phyloP scores from a whole-genome alignment of 352 stramenopile genomes.

The Globisporangium abappressorium region DNA sequence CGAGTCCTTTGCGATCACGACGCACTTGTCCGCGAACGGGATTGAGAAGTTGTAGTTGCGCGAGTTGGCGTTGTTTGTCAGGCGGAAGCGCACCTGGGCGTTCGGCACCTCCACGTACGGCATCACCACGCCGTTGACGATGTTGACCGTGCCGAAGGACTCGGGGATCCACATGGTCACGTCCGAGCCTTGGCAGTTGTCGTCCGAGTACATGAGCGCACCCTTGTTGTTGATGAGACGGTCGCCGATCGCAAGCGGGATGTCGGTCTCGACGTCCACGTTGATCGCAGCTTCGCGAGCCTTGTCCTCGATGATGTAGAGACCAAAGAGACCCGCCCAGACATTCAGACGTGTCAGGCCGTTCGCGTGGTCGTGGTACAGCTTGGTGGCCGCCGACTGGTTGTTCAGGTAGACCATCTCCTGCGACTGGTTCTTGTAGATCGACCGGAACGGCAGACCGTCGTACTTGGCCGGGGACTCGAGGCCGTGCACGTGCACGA shows the following conservation, averaged over 20 bases:
- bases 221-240: conserved; percentile 49
- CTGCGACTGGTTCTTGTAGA: conserved; percentile 68
- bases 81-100: conserved; percentile 57
- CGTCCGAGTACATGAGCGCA: conserved; percentile 63
- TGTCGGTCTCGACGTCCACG: conserved; percentile 52
- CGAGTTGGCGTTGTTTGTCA: conserved; percentile 59
- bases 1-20: conserved; percentile 61
- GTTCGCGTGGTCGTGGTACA: conserved; percentile 76
- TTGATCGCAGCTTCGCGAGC: conserved; percentile 45
- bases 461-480: conserved; percentile 65
- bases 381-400: conserved; percentile 61
- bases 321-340: conserved; percentile 56
- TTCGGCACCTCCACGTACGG: conserved; percentile 57
- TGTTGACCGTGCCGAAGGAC: conserved; percentile 58
- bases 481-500: conserved; percentile 64
- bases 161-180: conserved; percentile 58
- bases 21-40: conserved; percentile 58
- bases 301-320: conserved; percentile 61
- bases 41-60: conserved; percentile 77
- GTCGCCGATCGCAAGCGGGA: conserved; percentile 55
- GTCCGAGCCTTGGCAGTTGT: conserved; percentile 40
- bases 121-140: conserved; percentile 71
- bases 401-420: conserved; percentile 62
- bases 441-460: conserved; percentile 46
- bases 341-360: conserved; percentile 62